phyloP scores from a whole-genome alignment of 352 stramenopile genomes.

The Globisporangium nagaii region DNA sequence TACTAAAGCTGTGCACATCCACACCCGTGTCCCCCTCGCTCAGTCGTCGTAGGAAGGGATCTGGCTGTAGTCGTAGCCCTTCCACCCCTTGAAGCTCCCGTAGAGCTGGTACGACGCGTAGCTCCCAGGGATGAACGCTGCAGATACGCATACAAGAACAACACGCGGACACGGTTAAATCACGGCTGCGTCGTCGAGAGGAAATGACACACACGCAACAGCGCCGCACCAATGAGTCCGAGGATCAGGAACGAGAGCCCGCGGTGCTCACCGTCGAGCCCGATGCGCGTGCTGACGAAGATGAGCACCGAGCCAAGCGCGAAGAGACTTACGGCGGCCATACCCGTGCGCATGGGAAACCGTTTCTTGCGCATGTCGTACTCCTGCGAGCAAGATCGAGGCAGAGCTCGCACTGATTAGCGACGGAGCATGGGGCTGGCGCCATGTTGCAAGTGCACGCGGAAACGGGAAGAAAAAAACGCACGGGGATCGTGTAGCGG shows the following conservation, averaged over 20 bases:
- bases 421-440: neutral
- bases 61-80: slow-evolving; percentile 80
- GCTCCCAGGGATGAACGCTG: slow-evolving; percentile 80
- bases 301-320: slow-evolving; percentile 65
- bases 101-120: slow-evolving; percentile 79
- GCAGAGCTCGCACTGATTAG: neutral
- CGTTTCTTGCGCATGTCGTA: slow-evolving; percentile 36
- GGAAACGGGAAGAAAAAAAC: neutral
- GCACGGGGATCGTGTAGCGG: slow-evolving; percentile 19
- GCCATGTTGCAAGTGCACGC: no score
- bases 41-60: slow-evolving; percentile 83
- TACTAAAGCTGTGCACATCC: neutral
- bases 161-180: no score
- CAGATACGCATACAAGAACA: no score
- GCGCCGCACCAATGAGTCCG: slow-evolving; percentile 57
- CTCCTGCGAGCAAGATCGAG: slow-evolving; percentile 10
- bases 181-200: no score
- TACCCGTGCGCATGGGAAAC: slow-evolving; percentile 71
- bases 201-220: neutral
- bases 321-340: slow-evolving; percentile 70
- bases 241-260: slow-evolving; percentile 76
- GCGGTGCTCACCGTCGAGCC: slow-evolving; percentile 64
- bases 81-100: slow-evolving; percentile 78
- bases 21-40: no score
- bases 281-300: slow-evolving; percentile 69